phyloP scores from a whole-genome alignment of 768 basidiomycete genomes.

The Pluteus cervinus region DNA sequence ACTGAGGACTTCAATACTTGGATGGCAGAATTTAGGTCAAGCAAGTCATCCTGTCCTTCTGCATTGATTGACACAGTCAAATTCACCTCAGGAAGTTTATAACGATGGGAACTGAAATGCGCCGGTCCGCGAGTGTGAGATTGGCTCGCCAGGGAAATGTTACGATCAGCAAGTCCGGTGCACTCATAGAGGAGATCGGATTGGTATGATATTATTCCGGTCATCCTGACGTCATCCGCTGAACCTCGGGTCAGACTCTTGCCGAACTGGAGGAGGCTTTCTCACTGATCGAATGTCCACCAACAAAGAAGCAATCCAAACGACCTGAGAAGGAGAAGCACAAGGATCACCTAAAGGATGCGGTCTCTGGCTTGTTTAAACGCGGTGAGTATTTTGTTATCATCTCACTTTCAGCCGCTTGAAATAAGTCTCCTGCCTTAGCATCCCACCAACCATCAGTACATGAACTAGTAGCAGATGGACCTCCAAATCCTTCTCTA shows the following conservation, averaged over 20 bases:
- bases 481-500: neutral
- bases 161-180: conserved; percentile 41
- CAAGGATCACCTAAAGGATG: conserved; percentile 32
- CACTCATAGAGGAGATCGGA: conserved; percentile 62
- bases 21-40: conserved; percentile 75
- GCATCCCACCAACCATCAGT: conserved; percentile 18
- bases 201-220: conserved; percentile 33
- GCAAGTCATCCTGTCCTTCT: conserved; percentile 10
- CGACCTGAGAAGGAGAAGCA: conserved; percentile 47
- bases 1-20: conserved; percentile 65
- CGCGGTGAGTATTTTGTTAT: conserved; percentile 34
- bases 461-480: conserved; percentile 11
- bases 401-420: conserved; percentile 2
- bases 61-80: conserved; percentile 5
- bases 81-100: conserved; percentile 53
- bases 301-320: conserved; percentile 34
- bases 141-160: conserved; percentile 35
- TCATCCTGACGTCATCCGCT: conserved; percentile 1
- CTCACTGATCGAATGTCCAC: conserved; percentile 30
- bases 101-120: conserved; percentile 39
- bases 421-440: conserved; percentile 9
- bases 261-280: conserved; percentile 53
- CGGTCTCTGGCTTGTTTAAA: conserved; percentile 57
- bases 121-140: conserved; percentile 34
- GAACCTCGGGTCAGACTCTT: conserved; percentile 40